Base-by-base conservation (phyloP, 2,329 filamentous ascomycete species). In the Cercospora brassicicola region DNA sequence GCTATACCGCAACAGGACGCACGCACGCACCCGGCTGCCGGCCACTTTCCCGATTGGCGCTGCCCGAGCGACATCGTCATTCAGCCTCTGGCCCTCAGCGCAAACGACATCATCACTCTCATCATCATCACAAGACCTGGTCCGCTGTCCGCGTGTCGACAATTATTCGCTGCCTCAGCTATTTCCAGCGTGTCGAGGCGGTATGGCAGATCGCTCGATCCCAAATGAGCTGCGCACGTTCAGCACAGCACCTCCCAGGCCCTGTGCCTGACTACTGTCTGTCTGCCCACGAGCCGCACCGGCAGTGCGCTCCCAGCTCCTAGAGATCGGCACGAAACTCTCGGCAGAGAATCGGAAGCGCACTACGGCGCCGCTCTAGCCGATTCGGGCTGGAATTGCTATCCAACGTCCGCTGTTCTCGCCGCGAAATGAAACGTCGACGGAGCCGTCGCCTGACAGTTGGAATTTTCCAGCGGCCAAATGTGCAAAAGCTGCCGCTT, bases 271-370 rank as follows among this genome's bases (percentile, higher is more conserved):
- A 57, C 53, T 57, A 57, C 53, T 57, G 26, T 57, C 53, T 26
- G 26, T 57, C 53, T 57, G 53, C 53, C 53, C 26, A 57, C 26
- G 53, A 59, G 55, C 55, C 55, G 55, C 55, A 59, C 55, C 55
- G 55, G 55, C 55, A 59, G 28, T 59, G 55, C 31, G 28, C 31
- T 6, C 8, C 55, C 59, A 62, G 59, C 36, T 48, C 36, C 59
- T 8, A 51, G 57, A 28, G 55, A 62, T 62, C 59, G 59, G 39
- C 59, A 18, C 28, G 26, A 33, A 51, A 51, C 20, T 51, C 59
- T 62, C 59, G 59, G 59, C 42, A 51, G 59, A 48, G 11, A 51
- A 48, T 48, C 42, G 36, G 59, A 51, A 18, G 26, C 42, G 28
- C 55, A 31, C 28, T 1, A 10, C 55, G 28, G 28, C 28, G 59